Evolutionary conservation across 306 rosid genomes (phyloP).

Genomic region (Crotalaria pallida): DNA sequence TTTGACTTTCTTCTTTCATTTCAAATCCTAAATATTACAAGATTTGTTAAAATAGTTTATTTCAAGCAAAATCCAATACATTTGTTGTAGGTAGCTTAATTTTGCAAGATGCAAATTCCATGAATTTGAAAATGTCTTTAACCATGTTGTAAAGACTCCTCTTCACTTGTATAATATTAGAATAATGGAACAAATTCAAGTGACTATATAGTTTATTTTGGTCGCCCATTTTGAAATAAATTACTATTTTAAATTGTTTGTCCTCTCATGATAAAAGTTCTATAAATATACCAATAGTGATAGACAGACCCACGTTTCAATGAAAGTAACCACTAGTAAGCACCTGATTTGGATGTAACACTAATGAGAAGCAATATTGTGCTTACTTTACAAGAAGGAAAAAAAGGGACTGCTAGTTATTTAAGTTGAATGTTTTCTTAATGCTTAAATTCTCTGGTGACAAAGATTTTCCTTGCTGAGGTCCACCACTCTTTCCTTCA

Average conservation of each 20-base stretch:
- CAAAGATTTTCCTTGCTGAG: background rate
- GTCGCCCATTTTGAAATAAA: background rate
- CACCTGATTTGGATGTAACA: constrained; percentile 15
- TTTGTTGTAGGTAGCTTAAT: no score
- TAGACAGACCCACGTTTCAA: constrained; percentile 22
- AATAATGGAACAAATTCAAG: background rate
- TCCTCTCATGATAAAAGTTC: constrained; percentile 14
- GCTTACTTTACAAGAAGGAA: background rate
- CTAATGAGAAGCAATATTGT: background rate
- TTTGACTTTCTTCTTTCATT: no score
- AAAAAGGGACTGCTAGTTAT: constrained; percentile 8
- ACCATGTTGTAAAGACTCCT: no score
- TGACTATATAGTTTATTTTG: background rate
- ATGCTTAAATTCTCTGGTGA: background rate
- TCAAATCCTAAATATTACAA: no score
- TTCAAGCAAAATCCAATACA: no score
- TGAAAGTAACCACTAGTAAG: constrained; percentile 28
- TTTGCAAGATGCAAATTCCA: no score
- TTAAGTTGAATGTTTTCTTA: background rate
- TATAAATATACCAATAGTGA: constrained; percentile 6
- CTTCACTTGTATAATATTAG: background rate
- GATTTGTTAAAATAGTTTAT: no score
- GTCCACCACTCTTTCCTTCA: background rate
- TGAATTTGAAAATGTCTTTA: no score
- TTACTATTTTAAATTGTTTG: constrained; percentile 11